These are phyloP conservation scores for Anthracocystis walkeri DNA, from an alignment of 1,284 basidiomycete genomes.

Conservation along the genomic window DNA sequence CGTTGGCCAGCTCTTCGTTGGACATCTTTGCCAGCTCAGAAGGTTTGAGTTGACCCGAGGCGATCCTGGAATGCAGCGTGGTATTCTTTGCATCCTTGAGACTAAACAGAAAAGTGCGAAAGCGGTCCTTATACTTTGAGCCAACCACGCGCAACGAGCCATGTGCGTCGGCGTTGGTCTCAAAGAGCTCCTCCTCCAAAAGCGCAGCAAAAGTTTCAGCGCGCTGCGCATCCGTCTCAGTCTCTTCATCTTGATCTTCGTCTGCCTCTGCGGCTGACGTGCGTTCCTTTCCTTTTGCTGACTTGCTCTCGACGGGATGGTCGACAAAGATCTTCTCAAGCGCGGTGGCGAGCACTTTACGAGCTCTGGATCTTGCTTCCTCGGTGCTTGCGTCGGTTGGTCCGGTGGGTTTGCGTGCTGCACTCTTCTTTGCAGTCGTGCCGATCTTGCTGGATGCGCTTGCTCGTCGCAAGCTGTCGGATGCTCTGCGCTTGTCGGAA, in stretches of 20 bases:
- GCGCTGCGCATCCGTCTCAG: constrained; percentile 16
- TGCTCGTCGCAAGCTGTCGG: constrained; percentile 21
- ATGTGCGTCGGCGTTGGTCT: constrained; percentile 42
- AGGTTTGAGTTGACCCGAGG: constrained; percentile 54
- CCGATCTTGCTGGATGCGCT: constrained; percentile 22
- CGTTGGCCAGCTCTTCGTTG: constrained; percentile 67
- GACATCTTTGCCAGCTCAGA: constrained; percentile 58
- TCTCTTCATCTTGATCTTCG: constrained; percentile 1
- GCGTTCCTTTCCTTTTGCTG: not conserved
- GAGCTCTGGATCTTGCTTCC: constrained; percentile 37
- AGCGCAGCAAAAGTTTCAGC: constrained; percentile 36
- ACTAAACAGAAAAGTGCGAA: constrained; percentile 67
- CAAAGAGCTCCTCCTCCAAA: constrained; percentile 55
- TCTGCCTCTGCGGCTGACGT: not conserved
- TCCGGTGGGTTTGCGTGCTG: constrained; percentile 22
- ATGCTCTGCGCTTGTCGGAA: constrained; percentile 12
- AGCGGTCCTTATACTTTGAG: constrained; percentile 62
- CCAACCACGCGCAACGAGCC: constrained; percentile 29
- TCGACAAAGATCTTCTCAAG: constrained; percentile 31
- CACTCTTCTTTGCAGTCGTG: constrained; percentile 21
- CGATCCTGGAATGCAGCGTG: constrained; percentile 61
- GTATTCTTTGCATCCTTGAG: constrained; percentile 66
- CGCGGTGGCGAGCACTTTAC: constrained; percentile 33
- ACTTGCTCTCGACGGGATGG: not conserved
- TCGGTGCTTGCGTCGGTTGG: constrained; percentile 44